phyloP scores from a whole-genome alignment of 192 early-diverging fungal genomes.

The Coemansia furcata region DNA sequence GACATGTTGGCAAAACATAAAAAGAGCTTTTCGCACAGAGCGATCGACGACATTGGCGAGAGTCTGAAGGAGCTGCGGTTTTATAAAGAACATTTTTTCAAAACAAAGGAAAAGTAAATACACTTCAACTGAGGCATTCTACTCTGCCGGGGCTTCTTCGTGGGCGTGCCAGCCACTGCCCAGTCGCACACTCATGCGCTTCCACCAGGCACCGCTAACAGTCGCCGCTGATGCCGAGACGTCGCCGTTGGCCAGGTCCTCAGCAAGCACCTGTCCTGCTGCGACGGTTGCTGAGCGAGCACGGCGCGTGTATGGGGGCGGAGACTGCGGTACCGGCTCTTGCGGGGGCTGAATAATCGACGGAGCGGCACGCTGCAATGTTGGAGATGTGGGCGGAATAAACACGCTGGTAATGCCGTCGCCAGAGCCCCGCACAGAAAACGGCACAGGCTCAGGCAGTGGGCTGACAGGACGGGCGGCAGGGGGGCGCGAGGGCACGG shows the following conservation, averaged over 20 bases:
- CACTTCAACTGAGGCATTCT: neutral
- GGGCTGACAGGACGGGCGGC: constrained; percentile 7
- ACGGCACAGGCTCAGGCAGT: constrained; percentile 10
- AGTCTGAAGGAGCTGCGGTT: constrained; percentile 80
- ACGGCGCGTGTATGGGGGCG: constrained; percentile 32
- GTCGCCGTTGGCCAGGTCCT: neutral
- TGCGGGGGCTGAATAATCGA: neutral
- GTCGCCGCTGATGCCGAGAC: constrained; percentile 19
- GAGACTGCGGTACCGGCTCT: constrained; percentile 5
- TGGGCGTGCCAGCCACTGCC: constrained; percentile 22
- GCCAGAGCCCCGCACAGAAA: constrained; percentile 33
- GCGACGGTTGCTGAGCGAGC: constrained; percentile 43
- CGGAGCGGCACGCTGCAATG: constrained; percentile 8
- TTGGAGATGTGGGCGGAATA: constrained; percentile 39
- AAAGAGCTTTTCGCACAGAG: constrained; percentile 64
- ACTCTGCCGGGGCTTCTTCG: constrained; percentile 18
- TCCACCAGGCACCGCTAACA: constrained; percentile 39
- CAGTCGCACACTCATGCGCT: constrained; percentile 44
- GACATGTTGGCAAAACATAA: constrained; percentile 18
- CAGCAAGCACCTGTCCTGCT: constrained; percentile 13
- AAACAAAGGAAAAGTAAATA: neutral
- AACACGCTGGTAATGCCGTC: constrained; percentile 53
- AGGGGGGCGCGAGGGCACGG: constrained; percentile 8
- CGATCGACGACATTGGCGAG: constrained; percentile 86
- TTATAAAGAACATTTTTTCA: constrained; percentile 44